phyloP scores from a whole-genome alignment of 768 basidiomycete genomes.

The Pisolithus orientalis region DNA sequence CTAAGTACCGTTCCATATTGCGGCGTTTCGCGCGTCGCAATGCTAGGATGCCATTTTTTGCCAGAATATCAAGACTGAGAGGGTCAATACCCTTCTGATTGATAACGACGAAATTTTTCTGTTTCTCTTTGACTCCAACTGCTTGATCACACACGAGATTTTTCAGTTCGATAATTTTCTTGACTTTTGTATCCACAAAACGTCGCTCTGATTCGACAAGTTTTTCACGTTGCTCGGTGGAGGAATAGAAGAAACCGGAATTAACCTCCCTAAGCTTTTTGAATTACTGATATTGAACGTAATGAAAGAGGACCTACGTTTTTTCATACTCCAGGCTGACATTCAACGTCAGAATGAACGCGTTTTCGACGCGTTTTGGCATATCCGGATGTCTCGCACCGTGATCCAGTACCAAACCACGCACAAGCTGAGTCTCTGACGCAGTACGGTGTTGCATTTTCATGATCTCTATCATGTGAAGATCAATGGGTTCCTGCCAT shows the following conservation, averaged over 20 bases:
- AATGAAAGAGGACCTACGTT: slow-evolving; percentile 61
- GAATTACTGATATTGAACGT: slow-evolving; percentile 12
- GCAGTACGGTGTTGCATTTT: slow-evolving; percentile 99
- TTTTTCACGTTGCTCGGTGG: slow-evolving; percentile 96
- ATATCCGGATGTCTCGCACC: slow-evolving; percentile 98
- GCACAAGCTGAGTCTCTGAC: slow-evolving; percentile 92
- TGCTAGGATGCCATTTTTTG: slow-evolving; percentile 94
- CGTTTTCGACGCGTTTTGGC: slow-evolving; percentile 97
- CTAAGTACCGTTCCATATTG: slow-evolving; percentile 89
- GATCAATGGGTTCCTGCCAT: slow-evolving; percentile 86
- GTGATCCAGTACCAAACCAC: slow-evolving; percentile 95
- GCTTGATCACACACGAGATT: slow-evolving; percentile 93
- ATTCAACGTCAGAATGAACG: slow-evolving; percentile 90
- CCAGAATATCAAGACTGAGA: slow-evolving; percentile 89
- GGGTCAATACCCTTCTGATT: slow-evolving; percentile 99
- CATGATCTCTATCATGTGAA: slow-evolving; percentile 99
- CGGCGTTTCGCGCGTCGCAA: slow-evolving; percentile 93
- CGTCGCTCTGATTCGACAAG: slow-evolving; percentile 94
- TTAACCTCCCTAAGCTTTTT: slow-evolving; percentile 80
- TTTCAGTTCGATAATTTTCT: slow-evolving; percentile 96
- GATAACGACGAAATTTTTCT: slow-evolving; percentile 87
- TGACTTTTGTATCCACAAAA: slow-evolving; percentile 90
- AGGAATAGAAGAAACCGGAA: slow-evolving; percentile 98
- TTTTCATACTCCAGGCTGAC: slow-evolving; percentile 99
- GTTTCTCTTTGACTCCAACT: slow-evolving; percentile 74